phyloP scores from a whole-genome alignment of 208 protist genomes.

The Vickermania ingenoplastis region DNA sequence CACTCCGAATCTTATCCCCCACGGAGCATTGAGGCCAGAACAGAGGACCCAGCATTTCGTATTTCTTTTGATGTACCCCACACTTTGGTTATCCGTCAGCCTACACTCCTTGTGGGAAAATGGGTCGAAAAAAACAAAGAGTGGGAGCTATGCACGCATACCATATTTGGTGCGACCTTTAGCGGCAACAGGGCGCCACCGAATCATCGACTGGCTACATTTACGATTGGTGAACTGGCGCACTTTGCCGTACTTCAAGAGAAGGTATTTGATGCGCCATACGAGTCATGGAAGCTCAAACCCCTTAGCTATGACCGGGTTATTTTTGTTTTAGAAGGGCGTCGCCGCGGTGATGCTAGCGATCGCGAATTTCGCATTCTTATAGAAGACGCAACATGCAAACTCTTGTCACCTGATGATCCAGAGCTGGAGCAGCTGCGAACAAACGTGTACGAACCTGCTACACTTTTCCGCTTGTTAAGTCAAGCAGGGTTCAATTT shows the following conservation, averaged over 20 bases:
- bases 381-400: conserved; percentile 66
- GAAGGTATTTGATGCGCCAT: conserved; percentile 86
- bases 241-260: conserved; percentile 86
- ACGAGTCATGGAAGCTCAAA: conserved; percentile 71
- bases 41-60: conserved; percentile 65
- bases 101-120: conserved; percentile 76
- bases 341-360: conserved; percentile 62
- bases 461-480: conserved; percentile 70
- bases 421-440: conserved; percentile 57
- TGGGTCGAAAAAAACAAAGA: conserved; percentile 48
- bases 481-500: conserved; percentile 85
- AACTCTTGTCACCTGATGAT: conserved; percentile 73
- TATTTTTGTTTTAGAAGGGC: conserved; percentile 66
- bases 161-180: conserved; percentile 39
- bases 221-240: conserved; percentile 63
- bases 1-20: conserved; percentile 79
- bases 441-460: conserved; percentile 51
- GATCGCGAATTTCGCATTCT: conserved; percentile 84
- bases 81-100: conserved; percentile 70
- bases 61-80: conserved; percentile 81
- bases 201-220: conserved; percentile 45
- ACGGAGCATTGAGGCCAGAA: conserved; percentile 22
- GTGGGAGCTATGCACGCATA: conserved; percentile 83
- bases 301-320: conserved; percentile 61
- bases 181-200: conserved; percentile 15